Base-by-base conservation (phyloP, 495 filamentous ascomycete species). In the Monascus purpureus region DNA sequence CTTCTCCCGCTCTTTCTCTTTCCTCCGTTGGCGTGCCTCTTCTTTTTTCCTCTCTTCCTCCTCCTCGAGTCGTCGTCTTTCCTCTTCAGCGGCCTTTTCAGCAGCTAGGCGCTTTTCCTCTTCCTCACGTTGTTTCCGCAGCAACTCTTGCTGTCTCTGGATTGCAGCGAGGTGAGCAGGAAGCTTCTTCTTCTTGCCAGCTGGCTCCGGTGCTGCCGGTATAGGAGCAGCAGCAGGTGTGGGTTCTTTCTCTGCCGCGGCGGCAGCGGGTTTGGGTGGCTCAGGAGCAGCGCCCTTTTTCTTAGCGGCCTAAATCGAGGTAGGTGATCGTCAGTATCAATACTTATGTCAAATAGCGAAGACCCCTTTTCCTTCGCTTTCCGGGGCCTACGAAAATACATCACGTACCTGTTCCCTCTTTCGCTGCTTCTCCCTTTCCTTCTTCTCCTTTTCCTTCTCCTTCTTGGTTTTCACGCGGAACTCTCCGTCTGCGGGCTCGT, bases 391-490 rank as follows among this genome's bases (percentile, higher is more conserved):
- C n/a, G n/a, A n/a, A n/a, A n/a, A n/a, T n/a, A n/a, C n/a, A n/a
- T n/a, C n/a, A 48, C 57, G 31, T 52, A 81, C 78, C 67, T 88
- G 76, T 57, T 88, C 83, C 77, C 78, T 93, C 65, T 88, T 94
- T 38, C 82, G 69, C 61, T 83, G 79, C 75, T 93, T 87, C 60
- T 93, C 82, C 33, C 80, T 74, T 63, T 93, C 87, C 53, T 82
- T 88, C 62, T 81, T 90, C 56, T 87, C 84, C 63, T 78, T 86
- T 58, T 95, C 86, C 65, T 95, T 95, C 48, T 87, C 82, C 57
- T 93, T 93, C 71, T 96, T 95, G 9, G 77, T 86, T 60, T 93
- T 75, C 39, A 93, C 63, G 32, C 71, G 69, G 32, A 78, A 78
- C 18, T 65, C 81, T 9, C 49, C 59, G 18, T 73, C 76, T 0